Conservation (phyloP, 768 basidiomycete genomes). For the Glaciozyma antarctica region DNA sequence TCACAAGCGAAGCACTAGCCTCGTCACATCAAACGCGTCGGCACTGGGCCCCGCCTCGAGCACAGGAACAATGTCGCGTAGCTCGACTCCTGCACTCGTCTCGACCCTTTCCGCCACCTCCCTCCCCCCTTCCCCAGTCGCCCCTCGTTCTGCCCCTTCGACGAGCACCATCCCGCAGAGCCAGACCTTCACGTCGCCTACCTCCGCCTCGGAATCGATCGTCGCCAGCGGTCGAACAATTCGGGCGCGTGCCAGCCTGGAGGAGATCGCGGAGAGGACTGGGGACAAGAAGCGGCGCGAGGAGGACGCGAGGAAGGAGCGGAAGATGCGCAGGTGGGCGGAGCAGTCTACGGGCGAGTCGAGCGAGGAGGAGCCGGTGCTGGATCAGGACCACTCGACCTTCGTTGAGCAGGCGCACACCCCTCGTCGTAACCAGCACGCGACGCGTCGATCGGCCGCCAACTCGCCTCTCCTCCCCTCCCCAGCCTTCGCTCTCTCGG, state of each 20-base stretch:
- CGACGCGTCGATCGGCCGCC: neutral
- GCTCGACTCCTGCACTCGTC: neutral
- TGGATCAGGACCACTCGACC: neutral
- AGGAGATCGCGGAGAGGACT: neutral
- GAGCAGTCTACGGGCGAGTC: neutral
- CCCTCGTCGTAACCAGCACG: neutral
- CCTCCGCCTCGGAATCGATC: neutral
- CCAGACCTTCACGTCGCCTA: neutral
- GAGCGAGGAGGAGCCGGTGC: neutral
- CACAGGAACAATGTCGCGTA: neutral
- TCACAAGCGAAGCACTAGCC: neutral
- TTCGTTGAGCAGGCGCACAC: neutral
- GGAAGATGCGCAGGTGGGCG: neutral
- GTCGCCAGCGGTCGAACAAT: neutral
- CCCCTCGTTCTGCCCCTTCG: too few species aligned
- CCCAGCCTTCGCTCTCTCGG: neutral
- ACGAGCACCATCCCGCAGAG: neutral
- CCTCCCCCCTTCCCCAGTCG: too few species aligned
- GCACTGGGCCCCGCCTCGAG: too few species aligned
- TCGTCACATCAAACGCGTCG: neutral
- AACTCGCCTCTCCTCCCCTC: neutral
- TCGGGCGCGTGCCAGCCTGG: conserved; percentile 1
- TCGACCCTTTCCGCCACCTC: too few species aligned
- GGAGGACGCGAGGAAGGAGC: neutral
- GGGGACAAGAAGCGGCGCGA: neutral